These are phyloP conservation scores for Actinidia arguta DNA, from an alignment of 179 eudicot genomes.

Conservation along the genomic window DNA sequence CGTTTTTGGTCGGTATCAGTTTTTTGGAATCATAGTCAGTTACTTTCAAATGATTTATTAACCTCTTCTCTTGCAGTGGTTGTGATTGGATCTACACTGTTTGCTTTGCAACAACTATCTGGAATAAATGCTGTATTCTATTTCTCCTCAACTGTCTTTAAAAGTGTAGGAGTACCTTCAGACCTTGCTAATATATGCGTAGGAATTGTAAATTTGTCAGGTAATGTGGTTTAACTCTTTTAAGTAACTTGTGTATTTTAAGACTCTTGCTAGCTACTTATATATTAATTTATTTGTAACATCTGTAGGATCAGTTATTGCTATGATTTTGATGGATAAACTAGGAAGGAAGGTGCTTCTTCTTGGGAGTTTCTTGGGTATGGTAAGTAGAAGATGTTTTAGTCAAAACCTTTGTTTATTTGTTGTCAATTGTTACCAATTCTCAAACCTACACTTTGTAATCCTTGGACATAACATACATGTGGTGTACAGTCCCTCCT, in stretches of 20 bases:
- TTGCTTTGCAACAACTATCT: conserved; percentile 93
- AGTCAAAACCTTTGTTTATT: too few relatives aligned
- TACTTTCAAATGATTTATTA: conserved; percentile 8
- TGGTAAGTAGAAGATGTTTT: conserved; percentile 50
- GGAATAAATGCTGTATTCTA: conserved; percentile 97
- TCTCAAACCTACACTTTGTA: too few relatives aligned
- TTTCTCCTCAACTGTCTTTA: conserved; percentile 94
- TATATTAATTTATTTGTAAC: background rate
- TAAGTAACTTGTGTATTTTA: conserved; percentile 9
- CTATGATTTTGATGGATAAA: conserved; percentile 85
- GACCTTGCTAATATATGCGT: conserved; percentile 72
- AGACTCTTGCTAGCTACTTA: background rate
- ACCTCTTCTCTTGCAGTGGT: conserved; percentile 66
- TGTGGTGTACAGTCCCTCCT: too few relatives aligned
- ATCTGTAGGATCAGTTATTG: conserved; percentile 71
- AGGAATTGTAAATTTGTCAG: conserved; percentile 80
- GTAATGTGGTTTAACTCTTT: conserved; percentile 30
- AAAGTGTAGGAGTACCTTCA: conserved; percentile 82
- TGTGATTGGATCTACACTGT: conserved; percentile 79
- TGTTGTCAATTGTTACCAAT: too few relatives aligned
- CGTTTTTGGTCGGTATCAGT: conserved; percentile 1
- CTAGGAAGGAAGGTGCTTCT: conserved; percentile 94
- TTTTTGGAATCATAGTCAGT: background rate
- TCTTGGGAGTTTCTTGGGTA: conserved; percentile 84
- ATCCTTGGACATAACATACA: too few relatives aligned